These are phyloP conservation scores for Acorus gramineus DNA, from an alignment of 106 monocot species.

Conservation along the genomic window DNA sequence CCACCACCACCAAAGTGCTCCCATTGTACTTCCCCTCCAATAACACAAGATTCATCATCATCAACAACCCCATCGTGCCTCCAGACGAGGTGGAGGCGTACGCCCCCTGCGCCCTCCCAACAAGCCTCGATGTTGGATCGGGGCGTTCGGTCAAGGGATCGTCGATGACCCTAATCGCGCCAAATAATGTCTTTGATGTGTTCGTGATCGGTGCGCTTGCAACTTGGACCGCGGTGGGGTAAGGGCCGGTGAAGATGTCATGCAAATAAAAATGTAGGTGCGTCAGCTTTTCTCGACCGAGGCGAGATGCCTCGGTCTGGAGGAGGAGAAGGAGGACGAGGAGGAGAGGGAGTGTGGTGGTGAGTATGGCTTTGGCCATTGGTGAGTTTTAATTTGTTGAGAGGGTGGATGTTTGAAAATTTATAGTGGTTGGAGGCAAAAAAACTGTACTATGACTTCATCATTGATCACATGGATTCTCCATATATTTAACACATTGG, in stretches of 20 bases:
- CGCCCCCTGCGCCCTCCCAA: conserved; percentile 16
- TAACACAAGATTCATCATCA: conserved; percentile 9
- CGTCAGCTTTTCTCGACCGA: conserved; percentile 12
- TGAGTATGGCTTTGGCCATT: too few relatives aligned
- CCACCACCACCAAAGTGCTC: conserved; percentile 5
- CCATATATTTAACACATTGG: too few relatives aligned
- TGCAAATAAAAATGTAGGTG: conserved; percentile 26
- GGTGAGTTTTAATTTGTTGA: too few relatives aligned
- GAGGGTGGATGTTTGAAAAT: too few relatives aligned
- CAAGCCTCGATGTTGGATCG: neutral
- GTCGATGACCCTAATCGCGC: conserved; percentile 5
- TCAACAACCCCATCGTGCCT: neutral
- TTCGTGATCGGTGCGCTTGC: neutral
- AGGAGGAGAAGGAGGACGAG: too few relatives aligned
- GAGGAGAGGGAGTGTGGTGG: too few relatives aligned
- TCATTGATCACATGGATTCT: too few relatives aligned
- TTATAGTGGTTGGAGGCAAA: too few relatives aligned
- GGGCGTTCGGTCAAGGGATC: conserved; percentile 6
- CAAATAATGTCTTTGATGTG: neutral
- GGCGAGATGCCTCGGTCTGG: too few relatives aligned
- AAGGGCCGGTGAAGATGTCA: conserved; percentile 13
- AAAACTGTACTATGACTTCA: too few relatives aligned
- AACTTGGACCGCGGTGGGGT: conserved; percentile 6
- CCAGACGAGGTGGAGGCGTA: conserved; percentile 7
- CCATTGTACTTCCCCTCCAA: conserved; percentile 10